A percentile compares a stretch with the other conserved stretches of the same genome.
phyloP scores from a whole-genome alignment of 345 rosid species.

The Noccaea caerulescens region DNA sequence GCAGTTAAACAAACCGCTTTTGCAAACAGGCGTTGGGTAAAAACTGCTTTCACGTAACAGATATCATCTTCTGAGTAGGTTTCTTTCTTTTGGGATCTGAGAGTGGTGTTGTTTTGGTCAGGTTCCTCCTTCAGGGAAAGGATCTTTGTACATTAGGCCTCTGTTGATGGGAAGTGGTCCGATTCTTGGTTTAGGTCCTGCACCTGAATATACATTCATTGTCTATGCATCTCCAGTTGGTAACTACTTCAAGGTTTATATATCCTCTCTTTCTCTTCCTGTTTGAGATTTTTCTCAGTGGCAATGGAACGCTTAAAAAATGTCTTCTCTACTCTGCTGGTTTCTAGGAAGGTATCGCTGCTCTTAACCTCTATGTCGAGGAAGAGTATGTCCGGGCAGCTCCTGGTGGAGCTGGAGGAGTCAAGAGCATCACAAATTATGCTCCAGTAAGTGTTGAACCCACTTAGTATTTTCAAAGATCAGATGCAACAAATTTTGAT shows the following conservation, averaged over 20 bases:
- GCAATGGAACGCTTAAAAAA: neutral
- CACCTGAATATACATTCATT: constrained; percentile 60
- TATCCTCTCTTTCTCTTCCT: neutral
- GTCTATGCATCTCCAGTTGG: constrained; percentile 54
- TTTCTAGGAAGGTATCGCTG: constrained; percentile 43
- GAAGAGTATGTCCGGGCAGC: constrained; percentile 68
- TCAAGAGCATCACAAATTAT: constrained; percentile 58
- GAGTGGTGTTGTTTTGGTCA: constrained; percentile 34
- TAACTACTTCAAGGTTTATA: constrained; percentile 46
- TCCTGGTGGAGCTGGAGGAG: constrained; percentile 81
- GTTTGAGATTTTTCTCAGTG: neutral
- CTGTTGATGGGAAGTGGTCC: constrained; percentile 60
- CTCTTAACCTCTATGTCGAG: constrained; percentile 45
- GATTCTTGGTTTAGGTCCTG: constrained; percentile 51
- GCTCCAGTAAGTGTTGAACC: constrained; percentile 39
- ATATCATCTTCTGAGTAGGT: neutral
- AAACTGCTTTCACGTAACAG: neutral
- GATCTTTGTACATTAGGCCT: constrained; percentile 57
- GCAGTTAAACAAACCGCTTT: constrained; percentile 59
- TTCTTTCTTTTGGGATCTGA: constrained; percentile 24
- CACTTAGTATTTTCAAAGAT: neutral
- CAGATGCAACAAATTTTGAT: constrained; percentile 18
- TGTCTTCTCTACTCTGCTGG: constrained; percentile 22
- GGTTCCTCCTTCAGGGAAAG: constrained; percentile 62
- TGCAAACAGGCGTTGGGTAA: constrained; percentile 81